Conservation (phyloP, 331 rosid species). For the Acacia pycnantha region DNA sequence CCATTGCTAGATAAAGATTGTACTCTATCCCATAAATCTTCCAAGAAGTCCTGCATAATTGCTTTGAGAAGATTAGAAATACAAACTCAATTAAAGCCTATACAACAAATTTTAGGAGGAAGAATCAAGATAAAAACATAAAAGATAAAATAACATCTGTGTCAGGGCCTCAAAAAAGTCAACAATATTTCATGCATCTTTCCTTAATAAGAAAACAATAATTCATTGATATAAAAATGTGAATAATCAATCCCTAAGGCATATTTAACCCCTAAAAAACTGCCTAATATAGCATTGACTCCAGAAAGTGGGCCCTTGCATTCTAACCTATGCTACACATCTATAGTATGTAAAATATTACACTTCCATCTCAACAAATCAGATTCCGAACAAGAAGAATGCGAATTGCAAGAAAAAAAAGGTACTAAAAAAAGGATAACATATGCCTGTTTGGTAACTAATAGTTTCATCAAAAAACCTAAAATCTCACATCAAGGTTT, state of each 20-base stretch:
- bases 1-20: conserved; percentile 69
- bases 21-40: conserved; percentile 89
- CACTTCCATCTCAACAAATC: neutral
- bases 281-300: neutral
- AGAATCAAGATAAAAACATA: conserved; percentile 3
- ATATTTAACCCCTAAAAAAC: neutral
- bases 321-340: neutral
- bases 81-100: neutral
- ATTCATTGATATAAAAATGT: neutral
- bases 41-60: conserved; percentile 83
- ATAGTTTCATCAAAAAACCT: neutral
- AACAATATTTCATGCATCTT: neutral
- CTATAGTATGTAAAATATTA: neutral
- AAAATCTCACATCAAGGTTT: neutral
- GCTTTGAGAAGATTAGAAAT: conserved; percentile 21
- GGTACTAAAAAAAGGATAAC: neutral
- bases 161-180: neutral
- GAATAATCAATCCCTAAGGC: conserved; percentile 1
- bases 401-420: neutral
- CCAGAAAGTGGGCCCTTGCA: neutral
- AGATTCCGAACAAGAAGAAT: neutral
- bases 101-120: conserved; percentile 7
- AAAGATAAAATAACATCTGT: neutral
- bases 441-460: neutral
- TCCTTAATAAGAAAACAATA: neutral